Conservation (phyloP, 768 basidiomycete species). For the Mycena metata region DNA sequence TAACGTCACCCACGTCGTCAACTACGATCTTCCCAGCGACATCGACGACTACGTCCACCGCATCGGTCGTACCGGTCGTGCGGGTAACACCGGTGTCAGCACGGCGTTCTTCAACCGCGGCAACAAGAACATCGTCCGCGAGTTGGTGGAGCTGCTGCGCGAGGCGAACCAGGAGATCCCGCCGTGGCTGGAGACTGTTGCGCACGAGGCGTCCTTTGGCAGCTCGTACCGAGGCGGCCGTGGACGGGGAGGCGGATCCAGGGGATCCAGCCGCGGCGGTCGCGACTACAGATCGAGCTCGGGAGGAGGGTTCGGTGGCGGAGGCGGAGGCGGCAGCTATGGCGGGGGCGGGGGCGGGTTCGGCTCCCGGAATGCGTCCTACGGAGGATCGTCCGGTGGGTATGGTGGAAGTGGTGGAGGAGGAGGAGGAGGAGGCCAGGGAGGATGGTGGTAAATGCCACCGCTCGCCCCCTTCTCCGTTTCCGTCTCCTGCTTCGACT, state of each 20-base stretch:
- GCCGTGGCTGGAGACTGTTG: slow-evolving; percentile 88
- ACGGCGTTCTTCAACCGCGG: slow-evolving; percentile 97
- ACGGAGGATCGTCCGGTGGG: slow-evolving; percentile 39
- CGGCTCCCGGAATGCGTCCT: slow-evolving; percentile 34
- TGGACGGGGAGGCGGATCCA: slow-evolving; percentile 69
- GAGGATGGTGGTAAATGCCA: slow-evolving; percentile 59
- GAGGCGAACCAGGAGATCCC: slow-evolving; percentile 98
- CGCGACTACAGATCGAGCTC: slow-evolving; percentile 62
- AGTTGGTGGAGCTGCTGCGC: slow-evolving; percentile 91
- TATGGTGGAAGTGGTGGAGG: slow-evolving; percentile 47
- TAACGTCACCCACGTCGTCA: slow-evolving; percentile 98
- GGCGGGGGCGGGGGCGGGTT: slow-evolving; percentile 41
- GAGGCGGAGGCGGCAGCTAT: slow-evolving; percentile 38
- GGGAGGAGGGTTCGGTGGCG: slow-evolving; percentile 44
- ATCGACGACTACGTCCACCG: slow-evolving; percentile 99
- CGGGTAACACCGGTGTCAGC: slow-evolving; percentile 95
- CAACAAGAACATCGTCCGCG: slow-evolving; percentile 92
- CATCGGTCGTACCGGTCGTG: slow-evolving; percentile 98
- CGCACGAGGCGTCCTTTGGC: slow-evolving; percentile 84
- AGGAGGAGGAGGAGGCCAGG: slow-evolving; percentile 47
- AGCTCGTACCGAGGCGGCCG: slow-evolving; percentile 64
- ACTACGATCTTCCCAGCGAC: slow-evolving; percentile 97
- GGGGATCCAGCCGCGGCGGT: slow-evolving; percentile 58
- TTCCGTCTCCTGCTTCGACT: slow-evolving; percentile 12
- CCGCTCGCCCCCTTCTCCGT: neutral